Percentiles rank a stretch among this genome's conserved stretches.
Evolutionary conservation across 2,329 filamentous ascomycete genomes (phyloP).

Genomic region (Colletotrichum euphorbiae): DNA sequence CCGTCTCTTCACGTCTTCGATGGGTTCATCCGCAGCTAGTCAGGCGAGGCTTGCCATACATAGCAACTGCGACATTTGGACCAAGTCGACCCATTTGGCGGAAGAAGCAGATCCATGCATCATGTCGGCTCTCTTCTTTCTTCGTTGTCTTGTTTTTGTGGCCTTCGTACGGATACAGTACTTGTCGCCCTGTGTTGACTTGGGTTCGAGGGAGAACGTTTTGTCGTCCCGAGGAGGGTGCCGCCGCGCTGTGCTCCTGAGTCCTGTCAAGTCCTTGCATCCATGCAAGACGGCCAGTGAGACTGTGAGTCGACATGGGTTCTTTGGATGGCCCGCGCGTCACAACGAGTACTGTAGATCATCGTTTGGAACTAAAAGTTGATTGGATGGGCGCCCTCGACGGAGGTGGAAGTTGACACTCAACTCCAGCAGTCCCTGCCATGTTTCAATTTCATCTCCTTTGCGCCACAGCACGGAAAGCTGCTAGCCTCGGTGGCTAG

Average conservation of each 20-base stretch:
- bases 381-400: constrained; percentile 16
- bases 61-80: too few relatives aligned
- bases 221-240: constrained; percentile 16
- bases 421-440: constrained; percentile 25
- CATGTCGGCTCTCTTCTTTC: too few relatives aligned
- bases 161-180: too few relatives aligned
- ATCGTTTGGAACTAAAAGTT: not conserved
- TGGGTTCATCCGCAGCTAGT: too few relatives aligned
- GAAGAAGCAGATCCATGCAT: too few relatives aligned
- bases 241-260: constrained; percentile 12
- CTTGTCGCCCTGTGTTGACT: too few relatives aligned
- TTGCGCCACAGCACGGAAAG: constrained; percentile 19
- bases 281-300: constrained; percentile 31
- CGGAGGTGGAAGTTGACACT: constrained; percentile 7
- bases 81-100: not conserved
- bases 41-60: too few relatives aligned
- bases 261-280: constrained; percentile 30
- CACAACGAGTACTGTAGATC: constrained; percentile 22
- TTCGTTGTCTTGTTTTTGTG: too few relatives aligned
- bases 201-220: not conserved
- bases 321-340: constrained; percentile 30
- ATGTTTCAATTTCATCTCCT: constrained; percentile 38
- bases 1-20: too few relatives aligned
- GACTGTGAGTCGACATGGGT: constrained; percentile 22
- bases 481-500: constrained; percentile 14